Base-by-base conservation (phyloP, 306 rosid genomes). In the Glycyrrhiza uralensis region DNA sequence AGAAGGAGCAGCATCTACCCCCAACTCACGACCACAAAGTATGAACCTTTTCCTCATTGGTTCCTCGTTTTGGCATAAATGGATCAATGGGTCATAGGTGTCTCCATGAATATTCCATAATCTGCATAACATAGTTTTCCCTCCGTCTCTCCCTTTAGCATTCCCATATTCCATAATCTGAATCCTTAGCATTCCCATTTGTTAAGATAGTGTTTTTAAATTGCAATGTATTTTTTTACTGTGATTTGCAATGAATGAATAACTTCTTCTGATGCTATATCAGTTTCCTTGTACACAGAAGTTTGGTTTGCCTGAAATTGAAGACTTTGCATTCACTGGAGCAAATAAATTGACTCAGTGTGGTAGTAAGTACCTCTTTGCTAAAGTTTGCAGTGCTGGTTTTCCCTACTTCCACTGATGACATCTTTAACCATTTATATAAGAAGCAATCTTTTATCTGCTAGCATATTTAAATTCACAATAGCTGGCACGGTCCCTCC, bases 251-350 rank as follows among this genome's bases (percentile, higher is more conserved):
- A n/a, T 75, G 71, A 29, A n/a, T 75, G 71, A 75, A 15, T 29
- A 61, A 3, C 41, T 56, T 24, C 32, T 77, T 24, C 32, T 77
- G 56, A 45, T 64, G 19, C 24, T 24, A 1, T 50, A 46, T 66
- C 6, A 20, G 33, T 58, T 62, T 44, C 0, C 3, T 4, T 52
- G 46, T 39, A 0, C 36, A 36, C 89, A 87, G 93, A 74, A 68
- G 4, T 13, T 68, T 42, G 66, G 46, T 22, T 67, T 78, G 22
- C 93, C 91, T 42, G 90, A 89, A 71, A 91, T 93, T 70, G 97
- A 93, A 78, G 97, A 93, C 1, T 93, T 91, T 71, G 87, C 91
- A 1, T 93, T 74, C 77, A 64, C 69, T 76, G 81, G 86, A 67
- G 62, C 59, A 66, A 81, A 69, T 15, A 79, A 70, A 28, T 64